Percentiles rank a stretch among this genome's conserved stretches.
Conservation (phyloP, 805 yeast species). For the Tetrapisispora iriomotensis region DNA sequence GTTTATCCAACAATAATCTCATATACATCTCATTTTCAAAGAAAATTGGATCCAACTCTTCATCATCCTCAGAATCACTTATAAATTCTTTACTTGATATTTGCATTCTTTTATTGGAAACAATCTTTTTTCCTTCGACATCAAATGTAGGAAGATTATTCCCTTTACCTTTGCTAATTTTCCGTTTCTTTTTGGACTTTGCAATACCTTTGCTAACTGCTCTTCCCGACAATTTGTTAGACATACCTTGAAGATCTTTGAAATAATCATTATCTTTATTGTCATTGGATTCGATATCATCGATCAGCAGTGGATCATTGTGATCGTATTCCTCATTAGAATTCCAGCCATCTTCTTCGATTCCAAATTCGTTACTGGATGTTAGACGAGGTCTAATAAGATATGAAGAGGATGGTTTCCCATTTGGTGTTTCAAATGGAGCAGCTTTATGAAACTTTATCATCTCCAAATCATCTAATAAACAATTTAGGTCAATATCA, state of each 20-base stretch:
- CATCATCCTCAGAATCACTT: constrained; percentile 26
- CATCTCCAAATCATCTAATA: constrained; percentile 9
- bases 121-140: constrained; percentile 1
- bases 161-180: constrained; percentile 1
- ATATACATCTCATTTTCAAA: constrained; percentile 30
- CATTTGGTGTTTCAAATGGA: constrained; percentile 24
- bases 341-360: constrained; percentile 20
- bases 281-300: constrained; percentile 11
- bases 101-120: constrained; percentile 3
- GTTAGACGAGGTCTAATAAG: constrained; percentile 12
- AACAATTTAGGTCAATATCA: constrained; percentile 5
- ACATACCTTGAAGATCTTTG: constrained; percentile 14
- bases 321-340: constrained; percentile 15
- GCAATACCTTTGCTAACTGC: constrained; percentile 18
- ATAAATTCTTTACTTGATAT: constrained; percentile 26
- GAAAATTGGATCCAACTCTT: constrained; percentile 16
- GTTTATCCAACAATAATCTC: constrained; percentile 24
- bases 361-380: background rate
- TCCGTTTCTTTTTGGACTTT: constrained; percentile 11
- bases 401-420: constrained; percentile 20
- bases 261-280: constrained; percentile 20
- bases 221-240: constrained; percentile 4
- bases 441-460: constrained; percentile 16
- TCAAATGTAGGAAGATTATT: constrained; percentile 11
- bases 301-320: constrained; percentile 14